Percentiles rank a stretch among this genome's conserved stretches.
These are phyloP conservation scores for Neurospora crassa DNA, from an alignment of 2,329 filamentous ascomycete genomes.

Conservation along the genomic window DNA sequence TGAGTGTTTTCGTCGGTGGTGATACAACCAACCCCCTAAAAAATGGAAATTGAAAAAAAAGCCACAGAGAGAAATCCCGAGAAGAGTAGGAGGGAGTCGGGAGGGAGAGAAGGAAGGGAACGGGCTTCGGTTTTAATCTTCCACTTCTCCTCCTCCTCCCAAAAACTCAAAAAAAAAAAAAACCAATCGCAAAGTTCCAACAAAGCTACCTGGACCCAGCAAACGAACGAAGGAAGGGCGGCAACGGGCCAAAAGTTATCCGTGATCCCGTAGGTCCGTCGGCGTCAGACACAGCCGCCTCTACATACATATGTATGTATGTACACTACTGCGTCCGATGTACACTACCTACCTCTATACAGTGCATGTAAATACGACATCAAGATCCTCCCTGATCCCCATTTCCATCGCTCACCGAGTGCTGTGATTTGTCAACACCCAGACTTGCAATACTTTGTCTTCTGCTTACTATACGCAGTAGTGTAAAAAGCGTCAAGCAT, in stretches of 20 bases:
- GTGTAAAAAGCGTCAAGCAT: background rate
- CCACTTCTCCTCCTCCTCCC: no score
- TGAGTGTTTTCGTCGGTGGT: background rate
- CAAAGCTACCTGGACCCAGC: background rate
- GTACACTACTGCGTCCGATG: no score
- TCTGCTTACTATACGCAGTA: background rate
- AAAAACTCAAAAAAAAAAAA: background rate
- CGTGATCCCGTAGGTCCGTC: background rate
- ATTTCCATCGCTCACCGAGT: background rate
- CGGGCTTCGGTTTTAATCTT: background rate
- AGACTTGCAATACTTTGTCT: background rate
- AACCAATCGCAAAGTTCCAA: background rate
- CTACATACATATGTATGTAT: background rate
- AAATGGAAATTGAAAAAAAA: background rate
- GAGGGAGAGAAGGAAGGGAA: background rate
- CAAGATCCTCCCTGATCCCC: background rate
- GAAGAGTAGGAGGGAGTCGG: background rate
- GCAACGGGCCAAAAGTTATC: background rate
- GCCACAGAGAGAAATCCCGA: background rate
- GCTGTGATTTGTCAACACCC: background rate
- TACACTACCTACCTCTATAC: background rate
- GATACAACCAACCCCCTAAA: background rate
- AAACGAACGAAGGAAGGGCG: background rate
- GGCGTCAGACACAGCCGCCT: background rate
- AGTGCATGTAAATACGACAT: background rate